Evolutionary conservation across 257 asterid genomes (phyloP), one percentile per base, ranked within the genome.

Genomic region (Solanum etuberosum): DNA sequence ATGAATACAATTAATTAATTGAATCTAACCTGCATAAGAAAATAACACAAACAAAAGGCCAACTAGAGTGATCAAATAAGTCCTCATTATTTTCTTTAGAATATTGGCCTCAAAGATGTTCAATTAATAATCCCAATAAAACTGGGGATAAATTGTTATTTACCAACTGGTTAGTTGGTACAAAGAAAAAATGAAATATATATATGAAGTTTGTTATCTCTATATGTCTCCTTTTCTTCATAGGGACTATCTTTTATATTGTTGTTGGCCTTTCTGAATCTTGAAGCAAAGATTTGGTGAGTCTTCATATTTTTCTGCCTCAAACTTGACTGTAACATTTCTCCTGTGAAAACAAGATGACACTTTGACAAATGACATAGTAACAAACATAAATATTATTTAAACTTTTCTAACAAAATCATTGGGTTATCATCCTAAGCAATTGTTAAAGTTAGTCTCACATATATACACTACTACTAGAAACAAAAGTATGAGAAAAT

Each of bases 161-260:
- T 88, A 92, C 93, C 97, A 25, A 93, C 95, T 93, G 94, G 96
- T 91, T 76, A 72, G 96, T 94, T 94, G 93, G 34, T 31, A 46
- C 27, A 29, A 43, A 8, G 5, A 23, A 40, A 77, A n/a, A 6
- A 23, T n/a, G 8, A 72, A 29, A 74, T 11, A 40, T 40, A 77
- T 40, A 76, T 27, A 46, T 16, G 5, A 34, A 78, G 27, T 46
- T 90, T 43, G 70, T 81, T 88, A 11, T 40, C 88, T 89, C 78
- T 82, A 51, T 74, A 72, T 88, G 83, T 65, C 63, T 87, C 73
- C 32, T 77, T 88, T 86, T 80, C 84, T 77, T 38, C 37, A 42
- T 42, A 40, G 48, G 43, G 63, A 9, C 59, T 2, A 8, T 42
- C 38, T 77, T 77, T 80, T 80, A 46, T 80, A 70, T 35, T 90